phyloP scores from a whole-genome alignment of 768 basidiomycete genomes.

The Calocybe gangraenosa region DNA sequence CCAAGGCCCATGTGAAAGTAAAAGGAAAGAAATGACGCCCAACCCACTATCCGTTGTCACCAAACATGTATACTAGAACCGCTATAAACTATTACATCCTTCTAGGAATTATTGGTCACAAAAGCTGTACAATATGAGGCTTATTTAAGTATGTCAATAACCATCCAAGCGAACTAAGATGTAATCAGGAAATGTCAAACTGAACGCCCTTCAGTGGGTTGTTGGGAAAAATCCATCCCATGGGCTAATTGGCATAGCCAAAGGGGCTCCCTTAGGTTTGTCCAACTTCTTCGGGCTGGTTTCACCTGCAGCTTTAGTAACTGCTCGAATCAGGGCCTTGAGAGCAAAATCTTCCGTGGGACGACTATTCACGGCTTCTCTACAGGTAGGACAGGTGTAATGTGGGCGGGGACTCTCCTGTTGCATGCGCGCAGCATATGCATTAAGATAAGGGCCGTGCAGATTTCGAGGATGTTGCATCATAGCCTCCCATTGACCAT shows the following conservation, averaged over 20 bases:
- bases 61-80: background rate
- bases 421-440: constrained; percentile 21
- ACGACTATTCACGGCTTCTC: constrained; percentile 39
- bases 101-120: background rate
- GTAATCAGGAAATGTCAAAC: background rate
- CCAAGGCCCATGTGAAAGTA: constrained; percentile 32
- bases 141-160: background rate
- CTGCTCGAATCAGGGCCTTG: constrained; percentile 49
- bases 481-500: constrained; percentile 15
- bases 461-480: constrained; percentile 20
- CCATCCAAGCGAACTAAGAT: too few relatives aligned
- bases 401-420: constrained; percentile 35
- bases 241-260: constrained; percentile 19
- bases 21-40: constrained; percentile 34
- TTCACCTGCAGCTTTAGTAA: constrained; percentile 49
- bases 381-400: constrained; percentile 69
- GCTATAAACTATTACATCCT: constrained; percentile 2
- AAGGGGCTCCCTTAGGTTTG: constrained; percentile 17
- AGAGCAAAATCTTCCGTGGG: constrained; percentile 61
- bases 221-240: constrained; percentile 48
- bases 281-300: constrained; percentile 31
- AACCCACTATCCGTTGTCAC: background rate
- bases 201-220: background rate
- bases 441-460: constrained; percentile 24
- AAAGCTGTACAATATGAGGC: too few relatives aligned